A percentile compares a stretch with the other conserved stretches of the same genome.
These are phyloP conservation scores for Cladosporium sp. DNA, from an alignment of 2,329 filamentous ascomycete genomes.

Conservation along the genomic window DNA sequence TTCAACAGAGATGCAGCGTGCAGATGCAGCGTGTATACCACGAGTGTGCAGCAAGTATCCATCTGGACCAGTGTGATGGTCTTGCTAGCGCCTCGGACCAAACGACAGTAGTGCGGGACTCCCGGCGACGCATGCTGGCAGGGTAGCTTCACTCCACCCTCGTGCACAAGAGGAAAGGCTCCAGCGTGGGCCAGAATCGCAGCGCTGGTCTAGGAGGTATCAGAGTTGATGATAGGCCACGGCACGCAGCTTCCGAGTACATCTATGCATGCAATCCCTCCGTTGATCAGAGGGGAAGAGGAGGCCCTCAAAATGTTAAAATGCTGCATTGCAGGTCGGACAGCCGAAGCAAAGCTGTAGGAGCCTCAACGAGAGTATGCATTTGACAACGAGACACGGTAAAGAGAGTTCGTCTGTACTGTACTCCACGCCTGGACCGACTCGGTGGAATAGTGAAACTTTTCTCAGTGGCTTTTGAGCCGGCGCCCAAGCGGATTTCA, in stretches of 20 bases:
- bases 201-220: neutral
- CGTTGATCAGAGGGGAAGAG: neutral
- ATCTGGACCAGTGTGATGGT: conserved; percentile 12
- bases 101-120: conserved; percentile 6
- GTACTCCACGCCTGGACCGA: conserved; percentile 4
- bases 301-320: neutral
- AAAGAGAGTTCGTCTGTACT: neutral
- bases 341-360: neutral
- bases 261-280: neutral
- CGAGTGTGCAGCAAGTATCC: neutral
- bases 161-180: neutral
- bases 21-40: conserved; percentile 9
- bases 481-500: neutral
- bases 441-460: neutral
- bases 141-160: conserved; percentile 10
- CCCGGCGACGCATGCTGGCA: conserved; percentile 1
- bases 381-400: neutral
- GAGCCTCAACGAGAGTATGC: neutral
- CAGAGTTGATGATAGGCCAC: neutral
- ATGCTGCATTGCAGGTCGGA: neutral
- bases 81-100: neutral
- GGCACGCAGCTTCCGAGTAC: neutral
- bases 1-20: neutral
- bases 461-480: neutral
- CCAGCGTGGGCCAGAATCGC: neutral